These are phyloP conservation scores for Candida schatavii DNA, from an alignment of 805 yeast genomes.

Conservation along the genomic window DNA sequence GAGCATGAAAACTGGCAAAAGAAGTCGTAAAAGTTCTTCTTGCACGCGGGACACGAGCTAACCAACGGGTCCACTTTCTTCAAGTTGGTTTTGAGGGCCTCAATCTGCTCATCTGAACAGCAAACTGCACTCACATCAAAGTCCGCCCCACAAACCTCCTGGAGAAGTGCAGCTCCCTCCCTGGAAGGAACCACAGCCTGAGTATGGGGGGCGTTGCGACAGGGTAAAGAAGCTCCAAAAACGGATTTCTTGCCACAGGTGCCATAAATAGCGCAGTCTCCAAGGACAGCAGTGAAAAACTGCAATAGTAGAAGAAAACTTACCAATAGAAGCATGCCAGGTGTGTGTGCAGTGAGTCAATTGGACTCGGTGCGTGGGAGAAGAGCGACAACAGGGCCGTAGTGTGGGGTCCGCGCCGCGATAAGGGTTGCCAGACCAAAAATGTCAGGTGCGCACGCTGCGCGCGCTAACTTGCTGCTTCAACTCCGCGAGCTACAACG, in stretches of 20 bases:
- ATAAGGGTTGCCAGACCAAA: too few species aligned
- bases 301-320: too few species aligned
- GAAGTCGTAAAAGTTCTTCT: conserved; percentile 75
- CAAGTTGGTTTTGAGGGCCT: conserved; percentile 50
- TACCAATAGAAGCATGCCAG: too few species aligned
- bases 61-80: conserved; percentile 40
- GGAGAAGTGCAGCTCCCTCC: conserved; percentile 45
- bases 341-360: too few species aligned
- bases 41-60: conserved; percentile 81
- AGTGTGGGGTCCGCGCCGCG: too few species aligned
- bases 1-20: conserved; percentile 91
- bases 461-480: too few species aligned
- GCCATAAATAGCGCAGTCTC: conserved; percentile 56
- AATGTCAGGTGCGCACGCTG: too few species aligned
- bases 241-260: conserved; percentile 76
- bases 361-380: too few species aligned
- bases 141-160: conserved; percentile 68
- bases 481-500: too few species aligned
- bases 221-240: conserved; percentile 80
- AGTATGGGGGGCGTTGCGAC: conserved; percentile 47
- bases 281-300: conserved; percentile 15
- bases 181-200: conserved; percentile 46
- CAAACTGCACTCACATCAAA: conserved; percentile 60
- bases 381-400: too few species aligned
- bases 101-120: conserved; percentile 66